phyloP scores from a whole-genome alignment of 768 basidiomycete species.

The Calocera cornea region DNA sequence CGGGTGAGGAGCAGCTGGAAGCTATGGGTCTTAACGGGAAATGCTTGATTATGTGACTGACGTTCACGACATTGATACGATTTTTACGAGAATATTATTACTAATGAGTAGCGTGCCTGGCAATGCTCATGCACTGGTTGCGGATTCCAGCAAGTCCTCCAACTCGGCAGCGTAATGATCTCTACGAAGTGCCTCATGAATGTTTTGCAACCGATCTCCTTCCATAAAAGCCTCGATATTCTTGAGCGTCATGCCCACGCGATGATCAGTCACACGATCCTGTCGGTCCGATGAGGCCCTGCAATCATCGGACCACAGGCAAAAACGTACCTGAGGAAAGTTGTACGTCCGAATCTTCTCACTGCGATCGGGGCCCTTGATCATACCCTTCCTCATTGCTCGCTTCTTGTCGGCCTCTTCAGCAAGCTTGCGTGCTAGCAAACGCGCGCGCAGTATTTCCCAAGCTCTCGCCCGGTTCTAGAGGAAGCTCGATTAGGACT shows the following conservation, averaged over 20 bases:
- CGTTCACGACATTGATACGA: not conserved
- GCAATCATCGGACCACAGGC: not conserved
- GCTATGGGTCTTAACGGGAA: slow-evolving; percentile 40
- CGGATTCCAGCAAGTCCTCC: slow-evolving; percentile 21
- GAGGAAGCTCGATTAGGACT: not conserved
- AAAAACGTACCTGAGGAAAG: slow-evolving; percentile 56
- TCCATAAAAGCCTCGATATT: slow-evolving; percentile 31
- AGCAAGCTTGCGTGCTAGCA: slow-evolving; percentile 66
- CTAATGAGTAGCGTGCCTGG: not conserved
- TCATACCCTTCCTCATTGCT: slow-evolving; percentile 53
- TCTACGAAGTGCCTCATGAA: slow-evolving; percentile 23
- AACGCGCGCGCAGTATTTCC: slow-evolving; percentile 70
- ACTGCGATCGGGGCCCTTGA: slow-evolving; percentile 71
- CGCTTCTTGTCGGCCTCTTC: slow-evolving; percentile 59
- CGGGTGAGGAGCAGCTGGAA: slow-evolving; percentile 49
- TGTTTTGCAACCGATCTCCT: slow-evolving; percentile 26
- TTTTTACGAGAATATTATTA: not conserved
- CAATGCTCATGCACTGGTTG: not conserved
- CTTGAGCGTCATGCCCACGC: slow-evolving; percentile 57
- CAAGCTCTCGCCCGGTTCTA: slow-evolving; percentile 91
- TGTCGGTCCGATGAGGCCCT: slow-evolving; percentile 20
- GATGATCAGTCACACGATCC: slow-evolving; percentile 89
- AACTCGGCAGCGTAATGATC: slow-evolving; percentile 23
- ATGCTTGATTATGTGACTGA: not conserved
- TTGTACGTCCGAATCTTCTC: slow-evolving; percentile 97